Evolutionary conservation across 1,284 basidiomycete species (phyloP).

Genomic region (Caloboletus firmus): DNA sequence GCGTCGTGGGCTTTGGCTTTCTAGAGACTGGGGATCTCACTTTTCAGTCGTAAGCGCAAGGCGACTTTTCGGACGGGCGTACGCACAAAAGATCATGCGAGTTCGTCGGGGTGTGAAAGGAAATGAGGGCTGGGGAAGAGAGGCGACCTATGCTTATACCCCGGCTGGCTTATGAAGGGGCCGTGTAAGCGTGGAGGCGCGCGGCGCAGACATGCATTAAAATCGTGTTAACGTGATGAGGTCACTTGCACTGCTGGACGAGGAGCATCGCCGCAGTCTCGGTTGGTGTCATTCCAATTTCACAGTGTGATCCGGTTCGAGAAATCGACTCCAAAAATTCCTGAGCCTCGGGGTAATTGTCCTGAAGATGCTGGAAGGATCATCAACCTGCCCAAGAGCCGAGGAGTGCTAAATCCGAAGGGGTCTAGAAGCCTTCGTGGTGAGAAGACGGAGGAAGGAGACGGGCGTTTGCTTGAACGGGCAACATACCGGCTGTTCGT

Average conservation of each 20-base stretch:
- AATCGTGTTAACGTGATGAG: conserved; percentile 35
- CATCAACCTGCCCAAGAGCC: conserved; percentile 1
- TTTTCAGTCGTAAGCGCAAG: neutral
- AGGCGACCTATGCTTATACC: conserved; percentile 12
- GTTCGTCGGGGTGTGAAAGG: conserved; percentile 18
- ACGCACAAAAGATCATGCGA: conserved; percentile 35
- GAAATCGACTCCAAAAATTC: conserved; percentile 4
- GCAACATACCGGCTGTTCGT: conserved; percentile 9
- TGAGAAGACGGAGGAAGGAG: neutral
- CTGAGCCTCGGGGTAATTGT: neutral
- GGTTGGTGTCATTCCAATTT: conserved; percentile 11
- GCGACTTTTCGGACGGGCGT: neutral
- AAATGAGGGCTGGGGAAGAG: neutral
- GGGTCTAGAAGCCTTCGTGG: conserved; percentile 5
- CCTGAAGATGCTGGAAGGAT: conserved; percentile 4
- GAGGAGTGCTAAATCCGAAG: conserved; percentile 2
- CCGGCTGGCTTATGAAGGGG: conserved; percentile 28
- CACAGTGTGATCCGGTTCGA: conserved; percentile 13
- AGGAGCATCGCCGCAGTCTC: conserved; percentile 24
- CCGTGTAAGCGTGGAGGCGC: conserved; percentile 14
- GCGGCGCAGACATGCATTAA: conserved; percentile 30
- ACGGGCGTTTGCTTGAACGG: conserved; percentile 12
- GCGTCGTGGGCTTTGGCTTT: conserved; percentile 29
- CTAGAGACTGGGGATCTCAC: conserved; percentile 20
- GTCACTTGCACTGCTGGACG: conserved; percentile 27